A percentile compares a stretch with the other conserved stretches of the same genome.
Conservation (phyloP, 257 asterid genomes). For the Thymus quinquecostatus region DNA sequence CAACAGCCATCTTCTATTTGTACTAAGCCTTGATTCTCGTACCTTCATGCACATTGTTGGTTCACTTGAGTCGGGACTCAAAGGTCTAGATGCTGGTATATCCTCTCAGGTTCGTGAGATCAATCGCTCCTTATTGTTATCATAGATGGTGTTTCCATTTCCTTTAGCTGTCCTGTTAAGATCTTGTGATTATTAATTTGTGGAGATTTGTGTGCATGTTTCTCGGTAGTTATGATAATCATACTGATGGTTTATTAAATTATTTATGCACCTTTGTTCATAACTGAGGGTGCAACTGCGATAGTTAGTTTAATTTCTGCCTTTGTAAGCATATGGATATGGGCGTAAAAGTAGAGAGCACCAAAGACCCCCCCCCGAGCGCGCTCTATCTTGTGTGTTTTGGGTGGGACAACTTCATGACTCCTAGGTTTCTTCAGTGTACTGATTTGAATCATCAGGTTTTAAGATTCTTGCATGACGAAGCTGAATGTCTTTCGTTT, state of each 20-base stretch:
- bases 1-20: slow-evolving; percentile 72
- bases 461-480: slow-evolving; percentile 21
- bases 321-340: too few species aligned
- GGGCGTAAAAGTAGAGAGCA: too few species aligned
- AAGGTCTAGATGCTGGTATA: slow-evolving; percentile 84
- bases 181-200: neutral
- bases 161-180: too few species aligned
- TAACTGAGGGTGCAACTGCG: too few species aligned
- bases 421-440: slow-evolving; percentile 4
- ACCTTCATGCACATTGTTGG: slow-evolving; percentile 89
- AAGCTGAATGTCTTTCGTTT: slow-evolving; percentile 24
- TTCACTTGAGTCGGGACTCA: slow-evolving; percentile 94
- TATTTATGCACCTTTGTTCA: slow-evolving; percentile 2
- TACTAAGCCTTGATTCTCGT: slow-evolving; percentile 73
- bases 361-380: too few species aligned
- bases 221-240: neutral
- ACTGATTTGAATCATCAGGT: slow-evolving; percentile 16
- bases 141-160: neutral
- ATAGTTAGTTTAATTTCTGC: too few species aligned
- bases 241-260: neutral
- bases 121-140: slow-evolving; percentile 3
- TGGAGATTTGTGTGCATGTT: neutral
- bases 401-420: neutral
- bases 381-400: too few species aligned
- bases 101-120: slow-evolving; percentile 76